These are phyloP conservation scores for Saitozyma podzolica DNA, from an alignment of 768 basidiomycete species.

Conservation along the genomic window DNA sequence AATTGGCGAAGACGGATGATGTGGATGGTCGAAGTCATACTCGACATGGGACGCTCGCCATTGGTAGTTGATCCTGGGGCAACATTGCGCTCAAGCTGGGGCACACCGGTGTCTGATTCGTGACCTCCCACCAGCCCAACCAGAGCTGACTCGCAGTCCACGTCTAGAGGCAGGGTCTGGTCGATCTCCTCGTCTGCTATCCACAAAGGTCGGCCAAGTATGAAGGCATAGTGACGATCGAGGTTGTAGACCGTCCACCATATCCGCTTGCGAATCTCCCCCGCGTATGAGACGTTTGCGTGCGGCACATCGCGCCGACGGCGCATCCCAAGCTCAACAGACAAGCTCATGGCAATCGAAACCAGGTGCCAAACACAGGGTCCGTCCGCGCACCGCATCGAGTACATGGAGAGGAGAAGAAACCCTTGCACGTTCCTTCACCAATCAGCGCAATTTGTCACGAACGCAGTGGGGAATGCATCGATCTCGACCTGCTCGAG, in stretches of 20 bases:
- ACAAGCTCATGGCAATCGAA: constrained; percentile 13
- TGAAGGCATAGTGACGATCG: constrained; percentile 22
- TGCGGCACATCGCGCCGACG: constrained; percentile 11
- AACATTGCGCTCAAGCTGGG: not conserved
- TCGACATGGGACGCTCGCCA: constrained; percentile 6
- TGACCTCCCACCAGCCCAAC: too few species aligned
- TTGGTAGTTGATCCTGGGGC: not conserved
- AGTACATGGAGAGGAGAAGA: constrained; percentile 16
- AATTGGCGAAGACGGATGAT: constrained; percentile 11
- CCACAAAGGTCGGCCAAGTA: constrained; percentile 19
- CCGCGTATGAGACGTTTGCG: not conserved
- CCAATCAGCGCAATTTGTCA: too few species aligned
- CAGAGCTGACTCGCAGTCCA: constrained; percentile 11
- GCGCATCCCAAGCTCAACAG: constrained; percentile 18
- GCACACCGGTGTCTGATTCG: too few species aligned
- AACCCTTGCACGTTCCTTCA: constrained; percentile 17
- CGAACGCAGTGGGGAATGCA: too few species aligned
- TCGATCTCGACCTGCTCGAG: too few species aligned
- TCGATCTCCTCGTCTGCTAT: constrained; percentile 24
- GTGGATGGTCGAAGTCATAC: constrained; percentile 12
- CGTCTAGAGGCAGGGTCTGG: constrained; percentile 19
- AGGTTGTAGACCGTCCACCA: constrained; percentile 29
- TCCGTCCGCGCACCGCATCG: constrained; percentile 12
- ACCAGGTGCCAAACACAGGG: constrained; percentile 16
- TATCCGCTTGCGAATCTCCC: constrained; percentile 20